Conservation (phyloP, 257 asterid species). For the Solanum chmielewskii region DNA sequence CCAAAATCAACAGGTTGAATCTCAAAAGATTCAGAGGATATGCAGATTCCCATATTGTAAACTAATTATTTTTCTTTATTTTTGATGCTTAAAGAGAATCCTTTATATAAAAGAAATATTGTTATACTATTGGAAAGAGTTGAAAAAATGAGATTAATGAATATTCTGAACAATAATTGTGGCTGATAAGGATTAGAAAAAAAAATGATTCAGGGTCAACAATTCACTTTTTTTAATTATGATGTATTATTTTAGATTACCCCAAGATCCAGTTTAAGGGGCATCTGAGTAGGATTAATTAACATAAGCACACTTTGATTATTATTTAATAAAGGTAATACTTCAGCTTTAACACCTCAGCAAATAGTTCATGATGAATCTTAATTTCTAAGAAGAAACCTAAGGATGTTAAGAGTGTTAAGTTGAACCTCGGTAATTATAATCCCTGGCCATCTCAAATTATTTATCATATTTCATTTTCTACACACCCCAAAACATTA, state of each 20-base stretch:
- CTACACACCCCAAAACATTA: neutral
- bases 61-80: conserved; percentile 4
- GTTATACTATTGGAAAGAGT: neutral
- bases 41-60: conserved; percentile 46
- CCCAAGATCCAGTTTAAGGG: conserved; percentile 76
- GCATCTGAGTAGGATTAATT: conserved; percentile 21
- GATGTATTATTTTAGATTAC: conserved; percentile 19
- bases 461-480: neutral
- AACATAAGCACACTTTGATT: neutral
- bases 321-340: neutral
- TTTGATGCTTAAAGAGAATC: neutral
- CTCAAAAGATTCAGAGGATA: conserved; percentile 43
- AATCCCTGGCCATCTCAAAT: neutral
- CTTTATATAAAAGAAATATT: neutral
- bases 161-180: neutral
- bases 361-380: neutral
- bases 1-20: conserved; percentile 50
- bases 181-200: conserved; percentile 28
- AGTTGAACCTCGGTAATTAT: neutral
- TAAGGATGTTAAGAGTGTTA: neutral
- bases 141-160: neutral
- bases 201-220: conserved; percentile 21
- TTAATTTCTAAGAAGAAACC: neutral
- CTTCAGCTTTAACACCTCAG: neutral
- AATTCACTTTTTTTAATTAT: conserved; percentile 6